Evolutionary conservation across 75 land plant species (phyloP).

Genomic region (Gnetum montanum): DNA sequence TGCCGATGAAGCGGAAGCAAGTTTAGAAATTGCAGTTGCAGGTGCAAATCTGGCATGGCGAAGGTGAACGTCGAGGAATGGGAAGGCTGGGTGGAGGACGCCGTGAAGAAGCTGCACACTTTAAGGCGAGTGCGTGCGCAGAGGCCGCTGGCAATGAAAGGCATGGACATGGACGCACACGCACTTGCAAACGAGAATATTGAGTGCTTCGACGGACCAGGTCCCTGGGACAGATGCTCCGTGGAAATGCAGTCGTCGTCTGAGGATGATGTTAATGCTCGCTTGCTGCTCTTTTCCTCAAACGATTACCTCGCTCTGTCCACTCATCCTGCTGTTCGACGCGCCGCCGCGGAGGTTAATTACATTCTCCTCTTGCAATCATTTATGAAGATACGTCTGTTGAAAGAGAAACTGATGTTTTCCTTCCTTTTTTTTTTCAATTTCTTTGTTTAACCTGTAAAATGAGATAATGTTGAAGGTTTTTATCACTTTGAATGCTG

Average conservation of each 20-base stretch:
- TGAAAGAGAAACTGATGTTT: no score
- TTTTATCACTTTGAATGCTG: neutral
- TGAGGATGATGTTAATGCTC: neutral
- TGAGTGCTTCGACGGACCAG: conserved; percentile 38
- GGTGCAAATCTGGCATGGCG: no score
- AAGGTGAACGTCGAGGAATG: no score
- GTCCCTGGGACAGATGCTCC: conserved; percentile 59
- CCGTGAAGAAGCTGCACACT: conserved; percentile 32
- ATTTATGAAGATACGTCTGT: no score
- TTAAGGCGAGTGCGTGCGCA: conserved; percentile 48
- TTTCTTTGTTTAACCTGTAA: no score
- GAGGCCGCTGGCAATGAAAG: conserved; percentile 37
- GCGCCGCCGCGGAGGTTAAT: conserved; percentile 87
- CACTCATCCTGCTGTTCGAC: conserved; percentile 71
- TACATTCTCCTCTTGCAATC: no score
- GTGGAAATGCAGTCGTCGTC: conserved; percentile 37
- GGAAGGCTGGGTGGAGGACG: conserved; percentile 70
- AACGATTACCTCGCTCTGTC: conserved; percentile 95
- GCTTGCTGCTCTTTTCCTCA: conserved; percentile 78
- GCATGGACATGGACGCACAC: neutral
- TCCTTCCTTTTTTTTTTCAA: neutral
- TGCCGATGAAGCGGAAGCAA: no score
- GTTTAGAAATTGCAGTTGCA: no score
- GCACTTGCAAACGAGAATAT: neutral
- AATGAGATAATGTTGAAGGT: no score